Evolutionary conservation across 2,329 filamentous ascomycete genomes (phyloP), one percentile per base, ranked within the genome.

Genomic region (Xylaria sp.): DNA sequence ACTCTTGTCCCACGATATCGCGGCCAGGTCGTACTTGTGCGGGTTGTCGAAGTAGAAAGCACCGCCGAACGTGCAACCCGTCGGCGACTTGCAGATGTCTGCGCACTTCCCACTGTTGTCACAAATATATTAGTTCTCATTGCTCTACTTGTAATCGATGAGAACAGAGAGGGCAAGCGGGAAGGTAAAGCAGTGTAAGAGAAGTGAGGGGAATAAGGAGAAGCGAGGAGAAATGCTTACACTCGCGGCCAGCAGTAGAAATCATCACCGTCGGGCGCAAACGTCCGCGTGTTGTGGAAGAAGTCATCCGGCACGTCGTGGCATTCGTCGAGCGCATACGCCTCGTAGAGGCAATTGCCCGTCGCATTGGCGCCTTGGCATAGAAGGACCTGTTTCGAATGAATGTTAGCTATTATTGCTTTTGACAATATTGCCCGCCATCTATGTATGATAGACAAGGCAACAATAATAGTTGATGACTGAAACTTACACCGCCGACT

Each of bases 11-110:
- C 86, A 88, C 56, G 76, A 65, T 55, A 85, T 82, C 34, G 78
- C 78, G 32, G 80, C 77, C 61, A 88, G 74, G 74, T 88, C 81
- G 76, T 79, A 83, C 78, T 86, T 87, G 80, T 85, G 65, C 65
- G 78, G 74, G 74, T 83, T 84, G 70, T 76, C 72, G 72, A 82
- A 87, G 73, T 82, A 81, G 58, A 88, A 79, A 8, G 80, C 74
- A 44, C 85, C 86, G 72, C 85, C 86, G 68, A 85, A 81, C 0
- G 85, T 87, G 78, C 86, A 88, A 44, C 86, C 86, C 54, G 82
- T 84, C 2, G 85, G 85, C 56, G 85, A 86, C 4, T 62, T 83
- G 81, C 86, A 88, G 69, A 82, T 78, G 25, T 76, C 78, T 41
- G 78, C 78, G 75, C 86, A 88, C 28, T 75, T 65, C 63, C 74